phyloP scores from a whole-genome alignment of 352 stramenopile species.

The Globisporangium splendens region DNA sequence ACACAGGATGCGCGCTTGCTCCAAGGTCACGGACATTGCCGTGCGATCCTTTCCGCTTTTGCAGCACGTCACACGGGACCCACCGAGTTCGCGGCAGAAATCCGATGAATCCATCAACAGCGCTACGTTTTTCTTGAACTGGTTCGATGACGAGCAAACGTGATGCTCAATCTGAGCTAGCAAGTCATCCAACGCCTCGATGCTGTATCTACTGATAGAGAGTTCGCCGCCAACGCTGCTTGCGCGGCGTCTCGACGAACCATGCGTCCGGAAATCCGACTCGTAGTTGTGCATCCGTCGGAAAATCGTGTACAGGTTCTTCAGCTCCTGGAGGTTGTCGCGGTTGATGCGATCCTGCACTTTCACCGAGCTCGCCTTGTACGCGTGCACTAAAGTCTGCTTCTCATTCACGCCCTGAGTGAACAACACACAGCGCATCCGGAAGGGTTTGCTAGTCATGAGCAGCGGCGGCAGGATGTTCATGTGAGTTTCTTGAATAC shows the following conservation, averaged over 20 bases:
- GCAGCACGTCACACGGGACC: constrained; percentile 93
- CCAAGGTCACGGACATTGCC: constrained; percentile 96
- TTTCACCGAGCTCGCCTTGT: constrained; percentile 71
- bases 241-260: constrained; percentile 8
- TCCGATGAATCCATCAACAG: constrained; percentile 80
- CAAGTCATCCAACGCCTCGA: constrained; percentile 63
- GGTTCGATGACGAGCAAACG: constrained; percentile 57
- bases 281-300: constrained; percentile 40
- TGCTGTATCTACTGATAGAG: constrained; percentile 21
- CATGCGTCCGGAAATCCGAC: constrained; percentile 4
- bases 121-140: constrained; percentile 82
- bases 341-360: constrained; percentile 80
- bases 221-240: constrained; percentile 15
- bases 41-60: constrained; percentile 98
- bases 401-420: constrained; percentile 84
- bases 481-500: constrained; percentile 48
- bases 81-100: constrained; percentile 85
- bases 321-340: constrained; percentile 69
- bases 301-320: constrained; percentile 57
- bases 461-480: constrained; percentile 45
- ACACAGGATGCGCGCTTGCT: constrained; percentile 77
- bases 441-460: constrained; percentile 40
- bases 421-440: constrained; percentile 70
- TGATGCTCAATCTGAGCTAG: constrained; percentile 70
- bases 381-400: constrained; percentile 76